Evolutionary conservation across 371 early-diverging fungal genomes (phyloP).

Genomic region (Actinomortierella wolfii): DNA sequence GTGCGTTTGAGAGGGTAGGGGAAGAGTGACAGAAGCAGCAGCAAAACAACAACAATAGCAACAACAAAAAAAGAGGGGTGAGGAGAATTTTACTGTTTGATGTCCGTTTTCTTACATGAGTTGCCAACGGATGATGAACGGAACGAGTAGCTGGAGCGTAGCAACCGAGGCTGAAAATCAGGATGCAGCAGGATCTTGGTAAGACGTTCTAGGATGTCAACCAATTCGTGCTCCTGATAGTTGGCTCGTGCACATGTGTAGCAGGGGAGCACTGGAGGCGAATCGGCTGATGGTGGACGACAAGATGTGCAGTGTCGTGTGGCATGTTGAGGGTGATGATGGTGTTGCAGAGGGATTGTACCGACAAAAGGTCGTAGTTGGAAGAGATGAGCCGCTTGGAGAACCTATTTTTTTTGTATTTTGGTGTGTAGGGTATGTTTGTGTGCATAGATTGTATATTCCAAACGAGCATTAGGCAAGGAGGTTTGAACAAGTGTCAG

Average conservation of each 20-base stretch:
- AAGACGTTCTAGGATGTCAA: conserved; percentile 23
- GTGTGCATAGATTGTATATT: conserved; percentile 2
- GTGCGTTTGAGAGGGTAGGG: too few species aligned
- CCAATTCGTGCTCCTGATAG: too few species aligned
- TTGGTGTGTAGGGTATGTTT: neutral
- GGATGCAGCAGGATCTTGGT: conserved; percentile 22
- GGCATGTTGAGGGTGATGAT: neutral
- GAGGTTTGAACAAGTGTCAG: neutral
- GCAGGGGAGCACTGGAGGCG: too few species aligned
- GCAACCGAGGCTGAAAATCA: conserved; percentile 39
- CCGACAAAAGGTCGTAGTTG: conserved; percentile 22
- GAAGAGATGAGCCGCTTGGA: conserved; percentile 37
- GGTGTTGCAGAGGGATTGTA: neutral
- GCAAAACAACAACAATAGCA: too few species aligned
- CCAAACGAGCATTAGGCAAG: neutral
- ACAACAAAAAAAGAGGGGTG: too few species aligned
- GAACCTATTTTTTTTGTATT: conserved; percentile 14
- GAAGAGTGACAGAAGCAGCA: too few species aligned
- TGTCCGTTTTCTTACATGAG: too few species aligned
- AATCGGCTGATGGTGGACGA: too few species aligned
- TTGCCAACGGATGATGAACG: conserved; percentile 3
- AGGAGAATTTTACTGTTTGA: too few species aligned
- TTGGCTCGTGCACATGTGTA: too few species aligned
- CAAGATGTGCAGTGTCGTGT: too few species aligned
- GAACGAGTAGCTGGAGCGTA: conserved; percentile 43